Conservation (phyloP, 768 basidiomycete genomes). For the Tylopilus plumbeoviolaceoides region DNA sequence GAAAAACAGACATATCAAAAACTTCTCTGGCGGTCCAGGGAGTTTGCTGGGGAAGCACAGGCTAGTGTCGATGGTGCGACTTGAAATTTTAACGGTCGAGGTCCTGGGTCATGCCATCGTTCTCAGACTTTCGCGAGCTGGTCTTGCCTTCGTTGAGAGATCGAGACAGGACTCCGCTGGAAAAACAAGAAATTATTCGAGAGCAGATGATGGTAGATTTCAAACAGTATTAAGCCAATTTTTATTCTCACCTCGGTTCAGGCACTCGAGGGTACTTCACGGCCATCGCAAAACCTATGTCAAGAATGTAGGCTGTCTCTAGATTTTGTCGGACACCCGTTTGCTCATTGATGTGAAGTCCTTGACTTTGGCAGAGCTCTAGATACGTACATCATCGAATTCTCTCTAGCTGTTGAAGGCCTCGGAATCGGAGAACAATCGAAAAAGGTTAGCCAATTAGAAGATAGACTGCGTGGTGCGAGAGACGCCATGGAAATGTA, state of each 20-base stretch:
- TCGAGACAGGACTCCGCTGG: background rate
- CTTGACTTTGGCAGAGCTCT: slow-evolving; percentile 14
- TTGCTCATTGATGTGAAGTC: slow-evolving; percentile 1
- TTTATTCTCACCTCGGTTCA: slow-evolving; percentile 3
- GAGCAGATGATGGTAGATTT: slow-evolving; percentile 13
- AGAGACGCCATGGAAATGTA: slow-evolving; percentile 16
- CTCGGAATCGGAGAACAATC: slow-evolving; percentile 4
- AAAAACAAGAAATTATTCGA: slow-evolving; percentile 15
- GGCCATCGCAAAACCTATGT: slow-evolving; percentile 17
- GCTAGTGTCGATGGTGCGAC: slow-evolving; percentile 13
- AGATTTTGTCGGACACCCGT: background rate
- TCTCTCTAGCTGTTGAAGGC: slow-evolving; percentile 11
- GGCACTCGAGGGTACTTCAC: slow-evolving; percentile 13
- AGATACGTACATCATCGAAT: slow-evolving; percentile 12
- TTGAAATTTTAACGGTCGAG: background rate
- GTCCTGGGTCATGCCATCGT: background rate
- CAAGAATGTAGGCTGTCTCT: slow-evolving; percentile 13
- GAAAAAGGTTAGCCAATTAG: slow-evolving; percentile 3
- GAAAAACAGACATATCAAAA: slow-evolving; percentile 9
- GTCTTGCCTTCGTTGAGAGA: slow-evolving; percentile 15
- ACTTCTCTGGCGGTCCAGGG: slow-evolving; percentile 20
- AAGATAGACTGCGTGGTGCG: background rate
- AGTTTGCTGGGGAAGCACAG: slow-evolving; percentile 19
- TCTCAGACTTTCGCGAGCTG: slow-evolving; percentile 15
- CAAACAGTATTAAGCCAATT: background rate